Evolutionary conservation across 345 rosid species (phyloP).

Genomic region (Conringia planisiliqua): DNA sequence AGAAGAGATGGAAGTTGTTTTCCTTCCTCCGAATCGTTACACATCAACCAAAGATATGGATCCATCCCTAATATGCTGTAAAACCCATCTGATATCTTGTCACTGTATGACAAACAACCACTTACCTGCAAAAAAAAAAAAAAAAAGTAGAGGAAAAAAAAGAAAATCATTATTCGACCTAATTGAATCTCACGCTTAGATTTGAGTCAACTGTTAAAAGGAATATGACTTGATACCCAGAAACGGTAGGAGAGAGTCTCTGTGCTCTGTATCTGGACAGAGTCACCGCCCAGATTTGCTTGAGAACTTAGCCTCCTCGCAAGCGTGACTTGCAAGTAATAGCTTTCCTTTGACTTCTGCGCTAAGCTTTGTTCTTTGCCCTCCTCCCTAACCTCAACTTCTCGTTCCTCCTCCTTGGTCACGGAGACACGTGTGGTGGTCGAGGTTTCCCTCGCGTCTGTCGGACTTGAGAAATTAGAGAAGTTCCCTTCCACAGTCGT

Average conservation of each 20-base stretch:
- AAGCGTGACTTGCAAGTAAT: constrained; percentile 67
- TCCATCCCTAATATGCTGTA: constrained; percentile 93
- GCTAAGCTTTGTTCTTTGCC: constrained; percentile 35
- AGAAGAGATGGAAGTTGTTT: constrained; percentile 59
- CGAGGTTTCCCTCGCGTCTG: constrained; percentile 50
- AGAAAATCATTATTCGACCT: background rate
- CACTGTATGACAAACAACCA: constrained; percentile 82
- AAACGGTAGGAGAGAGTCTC: constrained; percentile 78
- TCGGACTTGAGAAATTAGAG: constrained; percentile 25
- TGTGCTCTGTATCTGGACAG: constrained; percentile 36
- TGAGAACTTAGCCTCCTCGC: constrained; percentile 71
- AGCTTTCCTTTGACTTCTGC: constrained; percentile 53
- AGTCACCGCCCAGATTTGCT: constrained; percentile 52
- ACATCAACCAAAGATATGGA: constrained; percentile 89
- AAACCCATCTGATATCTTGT: constrained; percentile 89
- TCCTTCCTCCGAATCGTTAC: constrained; percentile 73
- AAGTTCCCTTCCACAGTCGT: constrained; percentile 63
- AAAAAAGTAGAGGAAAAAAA: background rate
- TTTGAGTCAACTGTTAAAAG: background rate
- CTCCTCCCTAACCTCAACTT: constrained; percentile 34
- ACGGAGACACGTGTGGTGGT: constrained; percentile 33
- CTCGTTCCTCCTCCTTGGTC: constrained; percentile 40
- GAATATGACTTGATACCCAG: constrained; percentile 51
- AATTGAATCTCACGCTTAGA: background rate
- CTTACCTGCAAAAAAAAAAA: constrained; percentile 50